Base-by-base conservation (phyloP, 192 early-diverging fungal species). In the Chytriomyces hyalinus region DNA sequence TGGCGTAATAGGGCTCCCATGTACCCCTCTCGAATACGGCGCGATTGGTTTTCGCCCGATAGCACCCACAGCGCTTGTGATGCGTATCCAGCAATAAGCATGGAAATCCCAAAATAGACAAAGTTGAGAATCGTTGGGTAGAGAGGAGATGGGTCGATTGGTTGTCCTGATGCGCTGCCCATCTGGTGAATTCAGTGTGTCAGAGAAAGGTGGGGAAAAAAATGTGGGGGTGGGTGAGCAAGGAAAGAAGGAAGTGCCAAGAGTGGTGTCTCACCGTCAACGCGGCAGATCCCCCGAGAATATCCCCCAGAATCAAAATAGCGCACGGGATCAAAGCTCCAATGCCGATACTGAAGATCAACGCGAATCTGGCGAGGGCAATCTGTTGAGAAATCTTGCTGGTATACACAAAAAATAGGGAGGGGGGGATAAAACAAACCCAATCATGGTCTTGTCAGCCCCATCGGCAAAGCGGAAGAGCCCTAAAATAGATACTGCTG, bases 21-120 rank as follows among this genome's bases (percentile, higher is more conserved):
- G 64, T 79, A 84, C 69, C 62, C 70, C 73, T 75, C 78, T 47
- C 77, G 71, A 70, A 79, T 83, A 73, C 80, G 77, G 63, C 79
- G 70, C 6, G 65, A 49, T 73, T 83, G 81, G 26, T 77, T 80
- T 75, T 85, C 82, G 10, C 84, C 82, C 1, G 79, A 24, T 49
- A 74, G 66, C 11, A 78, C 65, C 82, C 82, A 85, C 17, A 79
- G 68, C 15, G 60, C 36, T 77, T 80, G 81, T 61, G 81, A 81
- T 6, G 73, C 20, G 61, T 85, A 85, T 6, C 72, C 81, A 15
- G 61, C 70, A 24, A 78, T 47, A 48, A 82, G 67, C 71, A 78
- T 78, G 6, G 67, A 73, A 8, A 69, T 48, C 1, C 79, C 84
- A 51, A 85, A 67, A 49, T 78, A 47, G 20, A 78, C 62, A 73